Percentiles rank a stretch among this genome's conserved stretches.
Evolutionary conservation across 768 basidiomycete species (phyloP).

Genomic region (Infundibulicybe gibba): DNA sequence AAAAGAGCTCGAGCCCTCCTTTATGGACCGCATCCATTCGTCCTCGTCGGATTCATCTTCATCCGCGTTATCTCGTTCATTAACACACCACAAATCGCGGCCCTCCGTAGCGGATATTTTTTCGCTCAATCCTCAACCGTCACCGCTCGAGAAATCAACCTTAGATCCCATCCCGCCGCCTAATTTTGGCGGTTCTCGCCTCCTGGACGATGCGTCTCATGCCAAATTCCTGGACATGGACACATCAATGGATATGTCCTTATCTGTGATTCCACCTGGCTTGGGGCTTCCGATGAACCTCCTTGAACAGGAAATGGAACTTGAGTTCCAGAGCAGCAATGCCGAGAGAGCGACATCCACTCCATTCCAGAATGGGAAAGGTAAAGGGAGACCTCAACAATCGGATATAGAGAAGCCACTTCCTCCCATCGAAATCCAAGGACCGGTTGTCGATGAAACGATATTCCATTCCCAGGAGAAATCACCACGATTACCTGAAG

Average conservation of each 20-base stretch:
- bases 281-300: too few species aligned
- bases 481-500: conserved; percentile 25
- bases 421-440: conserved; percentile 6
- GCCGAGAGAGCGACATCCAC: conserved; percentile 36
- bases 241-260: conserved; percentile 27
- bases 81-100: too few species aligned
- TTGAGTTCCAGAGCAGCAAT: conserved; percentile 13
- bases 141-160: too few species aligned
- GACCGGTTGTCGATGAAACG: conserved; percentile 33
- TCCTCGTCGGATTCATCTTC: too few species aligned
- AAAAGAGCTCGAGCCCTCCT: conserved; percentile 16
- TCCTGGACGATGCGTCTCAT: conserved; percentile 37
- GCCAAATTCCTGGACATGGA: conserved; percentile 29
- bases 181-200: conserved; percentile 48
- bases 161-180: conserved; percentile 40
- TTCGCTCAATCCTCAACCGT: too few species aligned
- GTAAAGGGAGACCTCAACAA: conserved; percentile 17
- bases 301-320: conserved; percentile 16
- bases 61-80: too few species aligned
- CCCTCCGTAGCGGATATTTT: too few species aligned
- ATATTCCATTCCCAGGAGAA: conserved; percentile 43
- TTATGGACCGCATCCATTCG: conserved; percentile 3
- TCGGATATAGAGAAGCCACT: conserved; percentile 12
- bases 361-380: conserved; percentile 38
- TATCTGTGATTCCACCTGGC: conserved; percentile 3